phyloP scores from a whole-genome alignment of 345 rosid genomes.

The Populus pruinosa region DNA sequence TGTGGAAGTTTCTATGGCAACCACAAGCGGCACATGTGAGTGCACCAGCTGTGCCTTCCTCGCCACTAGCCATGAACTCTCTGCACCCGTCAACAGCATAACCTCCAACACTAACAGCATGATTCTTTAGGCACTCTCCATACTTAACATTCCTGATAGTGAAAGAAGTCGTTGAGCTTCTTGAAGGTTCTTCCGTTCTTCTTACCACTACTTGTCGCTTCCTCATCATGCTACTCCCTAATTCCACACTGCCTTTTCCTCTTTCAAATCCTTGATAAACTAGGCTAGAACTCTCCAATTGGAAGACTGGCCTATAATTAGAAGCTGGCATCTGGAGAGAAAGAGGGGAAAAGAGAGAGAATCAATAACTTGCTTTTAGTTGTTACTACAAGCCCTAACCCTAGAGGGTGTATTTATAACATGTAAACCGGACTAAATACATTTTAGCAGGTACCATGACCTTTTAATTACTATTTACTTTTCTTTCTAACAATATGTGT shows the following conservation, averaged over 20 bases:
- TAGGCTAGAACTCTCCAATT: constrained; percentile 11
- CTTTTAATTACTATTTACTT: background rate
- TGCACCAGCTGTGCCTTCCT: constrained; percentile 25
- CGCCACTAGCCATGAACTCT: constrained; percentile 73
- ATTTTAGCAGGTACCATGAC: background rate
- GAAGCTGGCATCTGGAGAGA: constrained; percentile 5
- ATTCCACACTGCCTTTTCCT: background rate
- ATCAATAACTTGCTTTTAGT: constrained; percentile 13
- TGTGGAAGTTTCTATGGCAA: constrained; percentile 33
- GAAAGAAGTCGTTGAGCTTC: constrained; percentile 29
- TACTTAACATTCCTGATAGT: constrained; percentile 51
- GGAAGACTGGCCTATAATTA: background rate
- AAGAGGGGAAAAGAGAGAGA: constrained; percentile 13
- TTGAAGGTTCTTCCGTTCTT: constrained; percentile 51
- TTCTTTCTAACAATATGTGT: background rate
- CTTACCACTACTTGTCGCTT: constrained; percentile 67
- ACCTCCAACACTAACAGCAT: constrained; percentile 67
- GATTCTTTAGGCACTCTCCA: constrained; percentile 77
- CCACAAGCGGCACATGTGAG: constrained; percentile 40
- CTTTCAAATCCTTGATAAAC: constrained; percentile 5
- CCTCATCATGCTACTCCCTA: constrained; percentile 42
- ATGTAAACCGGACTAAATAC: background rate
- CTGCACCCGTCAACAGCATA: constrained; percentile 79
- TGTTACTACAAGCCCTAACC: constrained; percentile 47
- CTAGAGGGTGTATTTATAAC: constrained; percentile 45